These are phyloP conservation scores for Diaporthe citriasiana DNA, from an alignment of 2,329 filamentous ascomycete species.

Conservation along the genomic window DNA sequence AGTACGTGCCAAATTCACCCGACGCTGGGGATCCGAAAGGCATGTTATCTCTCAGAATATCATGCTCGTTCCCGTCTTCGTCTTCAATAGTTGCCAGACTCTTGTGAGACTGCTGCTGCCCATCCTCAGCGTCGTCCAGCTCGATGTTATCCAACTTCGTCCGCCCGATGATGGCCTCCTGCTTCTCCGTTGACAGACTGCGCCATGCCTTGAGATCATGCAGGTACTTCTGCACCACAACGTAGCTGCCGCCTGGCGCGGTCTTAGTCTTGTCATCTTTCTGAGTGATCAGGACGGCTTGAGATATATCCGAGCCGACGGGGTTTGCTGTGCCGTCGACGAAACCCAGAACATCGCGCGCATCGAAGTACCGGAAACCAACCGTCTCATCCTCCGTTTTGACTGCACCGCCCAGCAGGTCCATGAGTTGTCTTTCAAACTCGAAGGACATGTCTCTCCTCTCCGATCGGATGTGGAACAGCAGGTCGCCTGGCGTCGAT, in stretches of 20 bases:
- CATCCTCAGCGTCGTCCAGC: background rate
- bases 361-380: conserved; percentile 3
- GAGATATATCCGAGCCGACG: background rate
- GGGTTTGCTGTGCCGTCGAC: conserved; percentile 2
- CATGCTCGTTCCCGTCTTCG: background rate
- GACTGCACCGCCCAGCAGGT: background rate
- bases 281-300: background rate
- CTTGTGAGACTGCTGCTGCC: conserved; percentile 3
- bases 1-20: conserved; percentile 3
- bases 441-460: conserved; percentile 17
- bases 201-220: conserved; percentile 8
- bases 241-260: background rate
- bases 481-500: conserved; percentile 12
- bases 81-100: background rate
- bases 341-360: conserved; percentile 2
- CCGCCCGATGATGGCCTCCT: conserved; percentile 16
- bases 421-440: conserved; percentile 7
- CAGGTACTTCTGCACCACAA: conserved; percentile 4
- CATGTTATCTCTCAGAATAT: conserved; percentile 10
- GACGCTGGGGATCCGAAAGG: background rate
- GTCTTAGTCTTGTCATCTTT: background rate
- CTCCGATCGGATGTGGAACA: conserved; percentile 9
- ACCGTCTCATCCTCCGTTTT: background rate
- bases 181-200: conserved; percentile 4
- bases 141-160: background rate